Conservation (phyloP, 805 yeast genomes). For the Candida coleopterorum region DNA sequence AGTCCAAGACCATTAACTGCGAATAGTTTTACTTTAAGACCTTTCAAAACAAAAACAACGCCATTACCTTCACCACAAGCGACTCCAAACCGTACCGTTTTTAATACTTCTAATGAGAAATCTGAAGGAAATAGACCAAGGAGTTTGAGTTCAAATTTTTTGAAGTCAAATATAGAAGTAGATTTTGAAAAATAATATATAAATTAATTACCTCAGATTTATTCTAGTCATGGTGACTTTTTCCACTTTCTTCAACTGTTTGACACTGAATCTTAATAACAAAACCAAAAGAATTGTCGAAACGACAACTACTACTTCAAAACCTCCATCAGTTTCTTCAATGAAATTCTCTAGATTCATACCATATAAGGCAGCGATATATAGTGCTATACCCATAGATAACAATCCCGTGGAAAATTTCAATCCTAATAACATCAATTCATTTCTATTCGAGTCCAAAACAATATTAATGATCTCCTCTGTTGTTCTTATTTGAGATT, state of each 20-base stretch:
- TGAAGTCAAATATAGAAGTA: constrained; percentile 23
- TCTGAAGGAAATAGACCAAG: neutral
- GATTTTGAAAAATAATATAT: constrained; percentile 20
- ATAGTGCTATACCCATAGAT: constrained; percentile 75
- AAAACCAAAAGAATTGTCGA: constrained; percentile 40
- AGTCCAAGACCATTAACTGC: constrained; percentile 20
- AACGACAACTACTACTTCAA: constrained; percentile 39
- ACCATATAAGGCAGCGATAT: constrained; percentile 84
- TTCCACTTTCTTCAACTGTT: constrained; percentile 59
- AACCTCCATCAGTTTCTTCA: constrained; percentile 76
- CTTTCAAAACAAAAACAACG: constrained; percentile 37
- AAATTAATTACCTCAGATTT: neutral
- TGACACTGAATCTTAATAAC: constrained; percentile 52
- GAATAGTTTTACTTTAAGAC: constrained; percentile 35
- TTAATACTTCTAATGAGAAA: neutral
- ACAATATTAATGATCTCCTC: constrained; percentile 94
- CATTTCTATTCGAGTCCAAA: constrained; percentile 89
- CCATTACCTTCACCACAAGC: constrained; percentile 36
- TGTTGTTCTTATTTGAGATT: constrained; percentile 82
- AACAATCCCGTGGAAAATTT: constrained; percentile 79
- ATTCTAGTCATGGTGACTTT: constrained; percentile 63
- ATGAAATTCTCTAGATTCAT: constrained; percentile 93
- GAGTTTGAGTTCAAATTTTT: constrained; percentile 14
- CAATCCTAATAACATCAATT: constrained; percentile 82
- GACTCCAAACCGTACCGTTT: constrained; percentile 23